These are phyloP conservation scores for Lanmaoa rubissima DNA, from an alignment of 768 basidiomycete genomes.

Conservation along the genomic window DNA sequence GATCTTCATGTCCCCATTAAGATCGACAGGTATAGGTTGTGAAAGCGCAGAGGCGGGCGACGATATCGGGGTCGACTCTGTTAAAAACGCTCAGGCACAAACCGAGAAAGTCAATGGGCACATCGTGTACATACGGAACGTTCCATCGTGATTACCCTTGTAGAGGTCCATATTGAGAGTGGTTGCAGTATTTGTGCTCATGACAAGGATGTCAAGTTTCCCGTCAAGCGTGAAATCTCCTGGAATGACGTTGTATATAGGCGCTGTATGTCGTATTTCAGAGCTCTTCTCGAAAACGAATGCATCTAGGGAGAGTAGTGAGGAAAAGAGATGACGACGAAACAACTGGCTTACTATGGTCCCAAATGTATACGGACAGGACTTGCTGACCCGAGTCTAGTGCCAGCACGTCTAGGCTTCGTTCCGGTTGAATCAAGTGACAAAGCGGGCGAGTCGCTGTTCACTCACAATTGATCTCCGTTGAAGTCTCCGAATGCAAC, in stretches of 20 bases:
- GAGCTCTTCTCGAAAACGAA: slow-evolving; percentile 54
- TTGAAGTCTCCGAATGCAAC: slow-evolving; percentile 95
- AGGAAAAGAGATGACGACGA: slow-evolving; percentile 1
- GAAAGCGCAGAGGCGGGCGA: slow-evolving; percentile 63
- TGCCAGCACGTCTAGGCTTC: slow-evolving; percentile 78
- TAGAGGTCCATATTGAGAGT: slow-evolving; percentile 72
- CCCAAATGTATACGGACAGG: slow-evolving; percentile 78
- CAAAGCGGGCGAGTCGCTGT: neutral
- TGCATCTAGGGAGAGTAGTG: slow-evolving; percentile 41
- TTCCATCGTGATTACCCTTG: slow-evolving; percentile 55
- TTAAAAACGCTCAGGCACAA: neutral
- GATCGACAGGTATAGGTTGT: slow-evolving; percentile 86
- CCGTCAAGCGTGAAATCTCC: slow-evolving; percentile 95
- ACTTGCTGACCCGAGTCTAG: slow-evolving; percentile 74
- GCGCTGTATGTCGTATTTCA: slow-evolving; percentile 52
- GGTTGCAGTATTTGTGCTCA: slow-evolving; percentile 57
- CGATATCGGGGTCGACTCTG: slow-evolving; percentile 40
- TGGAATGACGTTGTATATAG: slow-evolving; percentile 80
- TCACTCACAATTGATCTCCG: slow-evolving; percentile 87
- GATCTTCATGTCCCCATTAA: slow-evolving; percentile 85
- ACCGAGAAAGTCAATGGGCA: neutral
- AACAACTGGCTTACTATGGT: slow-evolving; percentile 56
- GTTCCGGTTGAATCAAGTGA: neutral
- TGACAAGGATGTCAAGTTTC: slow-evolving; percentile 84
- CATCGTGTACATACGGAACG: slow-evolving; percentile 54